phyloP scores from a whole-genome alignment of 163 green algal species.

The Coccomyxa subellipsoidea region DNA sequence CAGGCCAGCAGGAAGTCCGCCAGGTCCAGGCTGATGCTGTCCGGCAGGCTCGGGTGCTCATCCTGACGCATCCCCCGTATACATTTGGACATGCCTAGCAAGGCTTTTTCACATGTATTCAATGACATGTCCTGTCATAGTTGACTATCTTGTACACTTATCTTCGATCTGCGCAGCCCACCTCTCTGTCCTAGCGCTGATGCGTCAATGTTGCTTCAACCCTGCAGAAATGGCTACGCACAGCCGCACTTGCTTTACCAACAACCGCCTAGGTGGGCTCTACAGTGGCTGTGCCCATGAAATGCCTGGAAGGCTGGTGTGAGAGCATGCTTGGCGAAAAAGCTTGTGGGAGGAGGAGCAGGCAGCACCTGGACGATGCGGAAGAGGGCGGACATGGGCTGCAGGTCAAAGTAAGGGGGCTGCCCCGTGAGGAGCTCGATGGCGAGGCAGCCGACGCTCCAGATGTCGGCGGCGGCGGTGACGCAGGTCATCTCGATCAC shows the following conservation, averaged over 20 bases:
- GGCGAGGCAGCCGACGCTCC: slow-evolving; percentile 85
- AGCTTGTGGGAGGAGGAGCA: neutral
- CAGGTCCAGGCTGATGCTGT: slow-evolving; percentile 55
- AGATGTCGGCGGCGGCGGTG: slow-evolving; percentile 84
- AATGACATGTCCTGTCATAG: no score
- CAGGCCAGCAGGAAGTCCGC: slow-evolving; percentile 81
- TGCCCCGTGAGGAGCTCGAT: slow-evolving; percentile 87
- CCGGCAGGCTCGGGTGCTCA: slow-evolving; percentile 72
- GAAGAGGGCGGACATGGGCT: slow-evolving; percentile 88
- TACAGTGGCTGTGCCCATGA: no score
- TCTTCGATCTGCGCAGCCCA: no score
- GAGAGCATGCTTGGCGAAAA: neutral
- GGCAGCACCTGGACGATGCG: slow-evolving; percentile 72
- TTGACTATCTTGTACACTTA: no score
- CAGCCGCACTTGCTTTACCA: no score
- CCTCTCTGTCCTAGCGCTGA: no score
- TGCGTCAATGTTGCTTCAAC: no score
- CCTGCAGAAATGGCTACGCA: no score
- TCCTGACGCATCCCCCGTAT: slow-evolving; percentile 51
- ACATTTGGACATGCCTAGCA: no score
- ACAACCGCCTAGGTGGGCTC: no score
- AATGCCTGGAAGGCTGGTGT: no score
- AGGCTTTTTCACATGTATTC: no score
- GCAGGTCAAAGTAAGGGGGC: slow-evolving; percentile 87
- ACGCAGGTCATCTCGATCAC: slow-evolving; percentile 88